Conservation (phyloP, 208 protist genomes). For the Acanthamoeba triangularis region DNA sequence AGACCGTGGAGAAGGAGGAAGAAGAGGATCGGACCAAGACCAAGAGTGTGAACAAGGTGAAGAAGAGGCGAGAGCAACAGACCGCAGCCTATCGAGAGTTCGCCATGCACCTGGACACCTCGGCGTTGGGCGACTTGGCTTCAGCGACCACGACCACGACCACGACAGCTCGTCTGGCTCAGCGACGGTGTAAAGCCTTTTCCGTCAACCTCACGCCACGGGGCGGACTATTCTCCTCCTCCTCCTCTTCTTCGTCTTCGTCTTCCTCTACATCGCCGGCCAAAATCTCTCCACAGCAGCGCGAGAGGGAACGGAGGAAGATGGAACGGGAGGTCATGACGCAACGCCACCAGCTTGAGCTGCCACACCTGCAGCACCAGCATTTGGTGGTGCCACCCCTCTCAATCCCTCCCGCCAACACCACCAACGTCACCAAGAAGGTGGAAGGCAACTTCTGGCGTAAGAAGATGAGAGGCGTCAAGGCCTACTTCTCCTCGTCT, state of each 20-base stretch:
- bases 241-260: background rate
- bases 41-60: background rate
- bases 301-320: background rate
- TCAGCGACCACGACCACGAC: background rate
- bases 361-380: background rate
- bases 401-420: background rate
- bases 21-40: background rate
- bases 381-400: background rate
- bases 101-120: background rate
- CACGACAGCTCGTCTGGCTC: background rate
- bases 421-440: background rate
- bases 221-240: background rate
- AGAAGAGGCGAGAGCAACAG: background rate
- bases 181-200: background rate
- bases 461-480: constrained; percentile 33
- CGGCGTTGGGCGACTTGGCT: background rate
- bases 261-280: background rate
- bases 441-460: background rate
- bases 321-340: background rate
- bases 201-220: constrained; percentile 9
- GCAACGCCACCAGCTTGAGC: background rate
- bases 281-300: background rate
- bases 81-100: background rate
- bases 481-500: constrained; percentile 9
- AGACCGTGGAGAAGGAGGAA: background rate